Evolutionary conservation across 495 filamentous ascomycete species (phyloP).

Genomic region (Penicillium cataractarum): DNA sequence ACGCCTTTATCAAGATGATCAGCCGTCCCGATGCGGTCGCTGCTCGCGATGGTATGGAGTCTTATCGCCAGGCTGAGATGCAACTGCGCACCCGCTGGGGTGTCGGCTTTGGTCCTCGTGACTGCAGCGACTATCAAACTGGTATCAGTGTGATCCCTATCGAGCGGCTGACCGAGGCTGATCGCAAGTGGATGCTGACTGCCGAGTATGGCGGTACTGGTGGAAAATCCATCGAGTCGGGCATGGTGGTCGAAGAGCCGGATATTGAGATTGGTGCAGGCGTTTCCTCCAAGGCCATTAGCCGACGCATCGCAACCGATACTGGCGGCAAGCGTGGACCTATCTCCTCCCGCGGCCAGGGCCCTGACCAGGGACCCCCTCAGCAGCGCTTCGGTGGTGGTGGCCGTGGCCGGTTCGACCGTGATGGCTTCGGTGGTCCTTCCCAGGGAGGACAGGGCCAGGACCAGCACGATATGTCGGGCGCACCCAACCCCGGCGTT

Average conservation of each 20-base stretch:
- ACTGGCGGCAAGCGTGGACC: constrained; percentile 74
- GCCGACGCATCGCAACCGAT: constrained; percentile 78
- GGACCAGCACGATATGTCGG: constrained; percentile 43
- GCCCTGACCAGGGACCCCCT: constrained; percentile 33
- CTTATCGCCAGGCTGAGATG: constrained; percentile 69
- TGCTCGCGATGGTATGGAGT: constrained; percentile 92
- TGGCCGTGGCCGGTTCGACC: constrained; percentile 46
- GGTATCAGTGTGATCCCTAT: constrained; percentile 95
- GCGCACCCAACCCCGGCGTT: constrained; percentile 57
- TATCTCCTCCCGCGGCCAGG: constrained; percentile 64
- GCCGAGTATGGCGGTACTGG: constrained; percentile 94
- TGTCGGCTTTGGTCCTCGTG: constrained; percentile 94
- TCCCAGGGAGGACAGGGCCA: constrained; percentile 30
- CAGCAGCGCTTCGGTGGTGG: constrained; percentile 25
- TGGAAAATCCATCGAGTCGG: constrained; percentile 74
- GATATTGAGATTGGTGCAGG: constrained; percentile 98
- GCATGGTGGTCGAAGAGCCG: constrained; percentile 92
- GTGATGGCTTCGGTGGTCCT: constrained; percentile 49
- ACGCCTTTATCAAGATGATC: constrained; percentile 99
- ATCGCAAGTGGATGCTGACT: constrained; percentile 95
- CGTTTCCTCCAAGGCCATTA: constrained; percentile 94
- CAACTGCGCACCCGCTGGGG: constrained; percentile 92
- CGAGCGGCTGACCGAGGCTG: constrained; percentile 88
- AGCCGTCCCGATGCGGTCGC: constrained; percentile 79
- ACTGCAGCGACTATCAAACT: constrained; percentile 93